Conservation (phyloP, 139 green algal species). For the Tetradesmus obliquus region DNA sequence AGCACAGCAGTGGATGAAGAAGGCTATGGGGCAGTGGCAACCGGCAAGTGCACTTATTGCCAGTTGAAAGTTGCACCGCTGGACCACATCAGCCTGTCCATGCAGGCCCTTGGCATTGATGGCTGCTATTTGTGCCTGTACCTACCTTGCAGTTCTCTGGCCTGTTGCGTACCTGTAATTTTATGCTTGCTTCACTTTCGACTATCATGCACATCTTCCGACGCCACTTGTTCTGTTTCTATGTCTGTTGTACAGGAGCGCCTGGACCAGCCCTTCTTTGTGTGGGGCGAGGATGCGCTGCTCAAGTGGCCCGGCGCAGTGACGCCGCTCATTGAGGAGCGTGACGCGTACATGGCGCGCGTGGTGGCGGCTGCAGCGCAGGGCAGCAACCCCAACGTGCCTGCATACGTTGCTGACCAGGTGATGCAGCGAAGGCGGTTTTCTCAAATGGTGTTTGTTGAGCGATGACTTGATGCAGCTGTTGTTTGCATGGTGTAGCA, state of each 20-base stretch:
- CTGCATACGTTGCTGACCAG: constrained; percentile 23
- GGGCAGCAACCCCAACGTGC: constrained; percentile 44
- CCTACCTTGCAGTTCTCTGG: no score
- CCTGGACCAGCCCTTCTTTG: constrained; percentile 56
- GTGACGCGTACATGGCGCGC: constrained; percentile 88
- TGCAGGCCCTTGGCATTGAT: no score
- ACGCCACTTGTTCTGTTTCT: not conserved
- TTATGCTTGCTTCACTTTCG: not conserved
- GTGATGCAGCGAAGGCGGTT: not conserved
- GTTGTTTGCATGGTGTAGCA: not conserved
- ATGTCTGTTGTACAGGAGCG: not conserved
- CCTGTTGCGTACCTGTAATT: not conserved
- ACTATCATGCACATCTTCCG: not conserved
- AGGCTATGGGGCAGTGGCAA: not conserved
- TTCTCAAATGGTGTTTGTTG: not conserved
- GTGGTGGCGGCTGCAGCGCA: constrained; percentile 66
- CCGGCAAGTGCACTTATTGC: no score
- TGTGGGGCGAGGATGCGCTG: constrained; percentile 91
- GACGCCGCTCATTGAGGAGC: constrained; percentile 77
- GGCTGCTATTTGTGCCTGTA: no score
- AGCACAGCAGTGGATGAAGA: not conserved
- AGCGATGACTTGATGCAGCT: not conserved
- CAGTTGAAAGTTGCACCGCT: no score
- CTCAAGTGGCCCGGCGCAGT: constrained; percentile 87
- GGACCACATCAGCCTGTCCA: no score